Evolutionary conservation across 768 basidiomycete genomes (phyloP).

Genomic region (Royoungia palumana): DNA sequence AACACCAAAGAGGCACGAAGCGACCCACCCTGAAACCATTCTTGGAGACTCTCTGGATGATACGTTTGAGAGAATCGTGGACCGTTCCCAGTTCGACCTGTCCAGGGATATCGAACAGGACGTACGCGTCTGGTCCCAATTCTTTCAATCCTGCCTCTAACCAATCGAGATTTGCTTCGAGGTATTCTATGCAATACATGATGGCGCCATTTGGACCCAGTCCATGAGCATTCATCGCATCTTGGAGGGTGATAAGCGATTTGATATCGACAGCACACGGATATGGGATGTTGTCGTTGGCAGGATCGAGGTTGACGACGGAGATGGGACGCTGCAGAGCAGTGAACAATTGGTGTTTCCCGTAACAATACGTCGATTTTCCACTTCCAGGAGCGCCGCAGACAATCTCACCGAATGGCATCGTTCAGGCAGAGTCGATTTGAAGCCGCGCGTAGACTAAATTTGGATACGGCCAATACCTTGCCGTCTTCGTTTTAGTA

Average conservation of each 20-base stretch:
- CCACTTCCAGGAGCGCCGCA: constrained; percentile 85
- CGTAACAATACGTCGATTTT: constrained; percentile 86
- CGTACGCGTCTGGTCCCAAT: constrained; percentile 72
- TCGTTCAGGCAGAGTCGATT: constrained; percentile 23
- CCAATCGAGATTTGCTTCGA: constrained; percentile 94
- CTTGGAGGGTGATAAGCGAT: constrained; percentile 79
- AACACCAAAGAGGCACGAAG: constrained; percentile 6
- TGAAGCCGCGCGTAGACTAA: no score
- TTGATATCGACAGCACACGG: constrained; percentile 87
- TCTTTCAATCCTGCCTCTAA: constrained; percentile 64
- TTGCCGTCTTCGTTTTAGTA: no score
- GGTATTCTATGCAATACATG: constrained; percentile 95
- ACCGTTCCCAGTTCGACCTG: constrained; percentile 98
- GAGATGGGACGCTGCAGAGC: constrained; percentile 84
- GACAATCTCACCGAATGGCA: constrained; percentile 89
- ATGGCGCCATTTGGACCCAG: constrained; percentile 96
- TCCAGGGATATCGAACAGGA: constrained; percentile 94
- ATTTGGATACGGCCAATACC: no score
- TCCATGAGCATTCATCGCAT: constrained; percentile 79
- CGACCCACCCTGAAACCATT: constrained; percentile 77
- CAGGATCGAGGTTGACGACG: constrained; percentile 94
- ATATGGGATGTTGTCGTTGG: constrained; percentile 86
- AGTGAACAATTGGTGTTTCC: constrained; percentile 84
- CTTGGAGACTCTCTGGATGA: constrained; percentile 69
- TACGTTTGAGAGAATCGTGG: constrained; percentile 82